Percentiles rank a stretch among this genome's conserved stretches.
Conservation (phyloP, 805 yeast genomes). For the Teunomyces panamensis region DNA sequence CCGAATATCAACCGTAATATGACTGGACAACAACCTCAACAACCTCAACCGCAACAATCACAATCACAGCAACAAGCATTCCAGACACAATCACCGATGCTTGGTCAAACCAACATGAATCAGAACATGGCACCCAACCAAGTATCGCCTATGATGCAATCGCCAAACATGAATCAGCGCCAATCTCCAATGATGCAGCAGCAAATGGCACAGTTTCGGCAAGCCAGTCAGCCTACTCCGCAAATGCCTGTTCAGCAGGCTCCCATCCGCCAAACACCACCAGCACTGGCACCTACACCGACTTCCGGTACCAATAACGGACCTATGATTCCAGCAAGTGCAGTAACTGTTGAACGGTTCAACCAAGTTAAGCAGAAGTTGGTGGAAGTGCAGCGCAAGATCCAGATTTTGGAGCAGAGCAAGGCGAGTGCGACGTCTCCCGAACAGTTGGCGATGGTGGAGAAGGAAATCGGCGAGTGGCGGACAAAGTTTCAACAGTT, state of each 20-base stretch:
- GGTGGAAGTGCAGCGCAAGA: conserved; percentile 47
- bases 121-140: conserved; percentile 8
- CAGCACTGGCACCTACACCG: not conserved
- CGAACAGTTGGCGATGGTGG: conserved; percentile 43
- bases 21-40: conserved; percentile 16
- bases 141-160: conserved; percentile 9
- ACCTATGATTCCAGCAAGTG: conserved; percentile 15
- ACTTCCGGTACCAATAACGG: conserved; percentile 3
- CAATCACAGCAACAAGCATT: conserved; percentile 5
- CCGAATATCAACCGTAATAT: too few relatives aligned
- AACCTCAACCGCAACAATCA: not conserved
- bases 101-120: conserved; percentile 8
- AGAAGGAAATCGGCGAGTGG: conserved; percentile 48
- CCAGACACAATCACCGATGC: conserved; percentile 6
- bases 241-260: conserved; percentile 2
- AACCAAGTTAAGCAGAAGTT: conserved; percentile 45
- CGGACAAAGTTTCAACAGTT: conserved; percentile 47
- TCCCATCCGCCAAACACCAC: not conserved
- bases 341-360: conserved; percentile 37
- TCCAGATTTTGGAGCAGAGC: conserved; percentile 49
- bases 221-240: conserved; percentile 2
- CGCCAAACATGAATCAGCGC: conserved; percentile 10
- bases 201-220: conserved; percentile 10
- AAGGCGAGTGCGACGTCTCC: conserved; percentile 44
- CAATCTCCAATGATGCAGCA: conserved; percentile 6